phyloP scores from a whole-genome alignment of 1,284 basidiomycete species.

The Phylloporus sp. region DNA sequence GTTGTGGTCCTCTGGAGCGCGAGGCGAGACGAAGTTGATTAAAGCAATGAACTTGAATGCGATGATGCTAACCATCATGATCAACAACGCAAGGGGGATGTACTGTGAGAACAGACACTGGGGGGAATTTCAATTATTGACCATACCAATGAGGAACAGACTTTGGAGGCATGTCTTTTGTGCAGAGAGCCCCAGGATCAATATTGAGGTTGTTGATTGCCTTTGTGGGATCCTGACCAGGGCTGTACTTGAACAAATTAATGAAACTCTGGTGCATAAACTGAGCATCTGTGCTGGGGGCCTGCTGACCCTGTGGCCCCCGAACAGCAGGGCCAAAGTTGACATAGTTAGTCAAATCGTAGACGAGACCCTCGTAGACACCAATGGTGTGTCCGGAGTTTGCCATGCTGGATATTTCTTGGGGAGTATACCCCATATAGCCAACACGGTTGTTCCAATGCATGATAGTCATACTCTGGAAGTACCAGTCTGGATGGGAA shows the following conservation, averaged over 20 bases:
- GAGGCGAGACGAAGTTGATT: constrained; percentile 82
- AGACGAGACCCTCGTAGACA: constrained; percentile 84
- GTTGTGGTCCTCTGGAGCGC: constrained; percentile 95
- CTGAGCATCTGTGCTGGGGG: constrained; percentile 61
- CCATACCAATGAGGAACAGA: constrained; percentile 89
- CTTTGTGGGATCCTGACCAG: constrained; percentile 88
- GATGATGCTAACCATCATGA: constrained; percentile 95
- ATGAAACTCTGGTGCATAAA: constrained; percentile 85
- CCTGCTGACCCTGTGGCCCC: constrained; percentile 65
- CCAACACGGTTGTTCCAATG: constrained; percentile 88
- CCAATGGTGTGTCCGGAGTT: constrained; percentile 70
- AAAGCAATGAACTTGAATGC: constrained; percentile 99
- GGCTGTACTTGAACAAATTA: constrained; percentile 81
- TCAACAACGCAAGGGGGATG: constrained; percentile 88
- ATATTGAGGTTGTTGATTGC: constrained; percentile 71
- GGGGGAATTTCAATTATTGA: constrained; percentile 90
- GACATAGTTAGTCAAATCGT: constrained; percentile 88
- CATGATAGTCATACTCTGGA: constrained; percentile 89
- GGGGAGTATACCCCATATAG: constrained; percentile 87
- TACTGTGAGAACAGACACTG: constrained; percentile 93
- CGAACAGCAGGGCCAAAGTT: constrained; percentile 57
- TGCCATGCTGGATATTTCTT: constrained; percentile 77
- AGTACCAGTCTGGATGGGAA: constrained; percentile 97
- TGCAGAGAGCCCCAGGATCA: constrained; percentile 62
- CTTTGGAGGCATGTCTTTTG: constrained; percentile 93